phyloP scores from a whole-genome alignment of 352 stramenopile species.

The Pythium coloratum region DNA sequence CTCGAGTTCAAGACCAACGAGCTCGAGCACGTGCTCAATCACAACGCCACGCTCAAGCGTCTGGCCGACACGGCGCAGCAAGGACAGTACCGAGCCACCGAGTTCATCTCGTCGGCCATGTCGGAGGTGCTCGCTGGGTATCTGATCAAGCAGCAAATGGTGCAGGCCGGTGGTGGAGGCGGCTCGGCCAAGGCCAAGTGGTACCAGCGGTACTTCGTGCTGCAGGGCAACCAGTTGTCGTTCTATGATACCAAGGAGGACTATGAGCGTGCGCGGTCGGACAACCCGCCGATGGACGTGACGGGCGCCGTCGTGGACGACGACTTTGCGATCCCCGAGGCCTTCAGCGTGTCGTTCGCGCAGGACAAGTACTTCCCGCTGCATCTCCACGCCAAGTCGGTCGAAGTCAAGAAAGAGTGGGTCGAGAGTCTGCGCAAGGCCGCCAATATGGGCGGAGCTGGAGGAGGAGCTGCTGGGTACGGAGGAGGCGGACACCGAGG shows the following conservation, averaged over 20 bases:
- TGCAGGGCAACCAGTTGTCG: slow-evolving; percentile 73
- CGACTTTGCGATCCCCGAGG: slow-evolving; percentile 73
- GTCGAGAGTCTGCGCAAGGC: slow-evolving; percentile 71
- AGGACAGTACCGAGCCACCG: slow-evolving; percentile 82
- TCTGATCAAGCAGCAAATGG: slow-evolving; percentile 83
- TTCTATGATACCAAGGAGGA: slow-evolving; percentile 89
- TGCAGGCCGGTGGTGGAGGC: slow-evolving; percentile 18
- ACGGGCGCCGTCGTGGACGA: slow-evolving; percentile 75
- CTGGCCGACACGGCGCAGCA: slow-evolving; percentile 84
- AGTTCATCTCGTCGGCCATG: slow-evolving; percentile 74
- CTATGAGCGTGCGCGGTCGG: slow-evolving; percentile 77
- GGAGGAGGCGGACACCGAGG: neutral
- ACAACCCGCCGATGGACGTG: slow-evolving; percentile 82
- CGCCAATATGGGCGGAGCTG: slow-evolving; percentile 18
- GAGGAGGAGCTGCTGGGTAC: neutral
- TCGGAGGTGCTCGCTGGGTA: slow-evolving; percentile 77
- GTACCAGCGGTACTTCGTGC: slow-evolving; percentile 87
- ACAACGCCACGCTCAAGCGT: slow-evolving; percentile 87
- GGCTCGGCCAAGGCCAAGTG: slow-evolving; percentile 56
- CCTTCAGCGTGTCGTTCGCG: slow-evolving; percentile 78
- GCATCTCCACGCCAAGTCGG: slow-evolving; percentile 80
- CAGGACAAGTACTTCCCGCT: slow-evolving; percentile 82
- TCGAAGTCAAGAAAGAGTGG: slow-evolving; percentile 78
- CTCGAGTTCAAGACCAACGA: slow-evolving; percentile 89
- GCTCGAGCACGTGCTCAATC: slow-evolving; percentile 84